Conservation (phyloP, 2,329 filamentous ascomycete species). For the Sporothrix sp. region DNA sequence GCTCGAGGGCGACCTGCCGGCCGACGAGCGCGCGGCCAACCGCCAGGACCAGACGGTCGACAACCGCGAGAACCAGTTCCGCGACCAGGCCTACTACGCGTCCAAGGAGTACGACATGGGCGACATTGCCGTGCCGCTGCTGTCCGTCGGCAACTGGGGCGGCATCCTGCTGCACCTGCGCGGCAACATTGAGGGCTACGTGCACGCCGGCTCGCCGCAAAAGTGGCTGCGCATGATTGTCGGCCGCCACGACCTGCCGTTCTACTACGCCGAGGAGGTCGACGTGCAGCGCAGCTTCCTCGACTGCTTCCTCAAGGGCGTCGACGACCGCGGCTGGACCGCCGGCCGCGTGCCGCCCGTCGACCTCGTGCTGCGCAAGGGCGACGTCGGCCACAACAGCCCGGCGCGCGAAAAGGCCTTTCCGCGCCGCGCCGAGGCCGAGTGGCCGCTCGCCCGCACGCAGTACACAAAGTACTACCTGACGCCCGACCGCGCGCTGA, state of each 20-base stretch:
- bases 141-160: slow-evolving; percentile 62
- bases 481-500: slow-evolving; percentile 35
- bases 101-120: slow-evolving; percentile 54
- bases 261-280: slow-evolving; percentile 61
- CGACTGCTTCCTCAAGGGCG: slow-evolving; percentile 59
- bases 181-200: slow-evolving; percentile 58
- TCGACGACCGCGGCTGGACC: slow-evolving; percentile 54
- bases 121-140: slow-evolving; percentile 57
- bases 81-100: slow-evolving; percentile 54
- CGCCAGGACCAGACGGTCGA: slow-evolving; percentile 38
- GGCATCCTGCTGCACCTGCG: slow-evolving; percentile 59
- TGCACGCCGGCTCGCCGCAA: slow-evolving; percentile 51
- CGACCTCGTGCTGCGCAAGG: slow-evolving; percentile 52
- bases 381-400: slow-evolving; percentile 58
- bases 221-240: slow-evolving; percentile 63
- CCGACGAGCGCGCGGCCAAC: slow-evolving; percentile 41
- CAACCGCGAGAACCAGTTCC: slow-evolving; percentile 42
- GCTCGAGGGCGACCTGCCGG: slow-evolving; percentile 47
- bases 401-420: slow-evolving; percentile 49
- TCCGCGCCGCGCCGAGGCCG: slow-evolving; percentile 43
- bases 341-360: slow-evolving; percentile 50
- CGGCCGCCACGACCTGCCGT: slow-evolving; percentile 61
- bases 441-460: slow-evolving; percentile 60
- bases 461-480: slow-evolving; percentile 54
- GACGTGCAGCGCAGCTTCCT: slow-evolving; percentile 58